Evolutionary conservation across 148 eudicot genomes (phyloP), one percentile per base, ranked within the genome.

Genomic region (Vaccinium macrocarpon): DNA sequence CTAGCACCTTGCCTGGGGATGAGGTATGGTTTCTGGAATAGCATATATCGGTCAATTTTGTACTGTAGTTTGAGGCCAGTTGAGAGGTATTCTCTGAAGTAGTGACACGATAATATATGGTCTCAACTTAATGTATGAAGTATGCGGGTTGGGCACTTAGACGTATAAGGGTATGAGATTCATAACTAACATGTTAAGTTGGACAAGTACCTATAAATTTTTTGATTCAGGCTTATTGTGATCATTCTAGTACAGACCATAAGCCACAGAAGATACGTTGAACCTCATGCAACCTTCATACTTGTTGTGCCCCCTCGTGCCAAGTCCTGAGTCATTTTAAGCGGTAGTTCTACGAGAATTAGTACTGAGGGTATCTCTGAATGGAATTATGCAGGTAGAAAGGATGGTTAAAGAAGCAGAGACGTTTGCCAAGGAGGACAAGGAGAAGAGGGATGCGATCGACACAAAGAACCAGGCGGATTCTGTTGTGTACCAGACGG

Each of bases 391-490:
- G 46, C 86, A 96, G 98, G 98, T 96, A 25, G 91, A 94, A 61
- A 94, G 92, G 73, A 94, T 96, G 98, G 98, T 96, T 61, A 85
- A 83, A 19, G 98, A 94, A 88, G 98, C 98, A 6, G 98, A 93
- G 83, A 91, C 51, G 88, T 96, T 90, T 84, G 87, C 98, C 49
- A 89, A 92, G 86, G 98, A 96, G 84, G 98, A 96, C 91, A 96
- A 94, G 86, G 98, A 96, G 88, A 94, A 93, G 92, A 94, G 98
- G 81, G 98, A 96, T 10, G 98, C 98, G 12, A 93, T 96, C 29
- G 98, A 96, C 88, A 94, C 98, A 23, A 96, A 96, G 89, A 96
- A 96, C 89, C 98, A 96, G 85, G 98, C 98, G 0, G 98, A 96
- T 82, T 96, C 98, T 0, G 94, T 96, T 57, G 92, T 96, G 23